These are phyloP conservation scores for Seiridium unicorne DNA, from an alignment of 2,329 filamentous ascomycete genomes.

Conservation along the genomic window DNA sequence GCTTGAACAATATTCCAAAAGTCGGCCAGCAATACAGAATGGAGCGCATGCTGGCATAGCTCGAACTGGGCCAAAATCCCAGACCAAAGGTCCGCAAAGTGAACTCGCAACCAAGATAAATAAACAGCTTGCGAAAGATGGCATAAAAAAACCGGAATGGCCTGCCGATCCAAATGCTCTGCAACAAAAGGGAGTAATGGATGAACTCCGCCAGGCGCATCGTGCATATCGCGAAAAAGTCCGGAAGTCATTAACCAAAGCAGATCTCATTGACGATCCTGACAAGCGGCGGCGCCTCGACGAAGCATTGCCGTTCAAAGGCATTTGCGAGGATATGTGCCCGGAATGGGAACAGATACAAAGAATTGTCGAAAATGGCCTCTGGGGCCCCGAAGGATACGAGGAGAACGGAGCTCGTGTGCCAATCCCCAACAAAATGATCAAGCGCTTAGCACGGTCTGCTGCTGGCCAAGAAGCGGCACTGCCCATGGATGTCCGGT, in stretches of 20 bases:
- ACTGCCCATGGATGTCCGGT: conserved; percentile 66
- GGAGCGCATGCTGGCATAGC: not conserved
- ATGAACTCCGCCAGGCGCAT: conserved; percentile 53
- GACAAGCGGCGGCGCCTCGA: conserved; percentile 60
- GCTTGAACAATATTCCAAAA: not conserved
- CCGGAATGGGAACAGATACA: conserved; percentile 65
- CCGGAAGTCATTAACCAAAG: conserved; percentile 56
- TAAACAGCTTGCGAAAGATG: conserved; percentile 52
- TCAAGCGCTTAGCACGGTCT: conserved; percentile 66
- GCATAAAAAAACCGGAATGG: conserved; percentile 54
- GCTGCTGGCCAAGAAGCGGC: conserved; percentile 68
- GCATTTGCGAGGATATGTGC: conserved; percentile 69
- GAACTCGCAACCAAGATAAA: conserved; percentile 47
- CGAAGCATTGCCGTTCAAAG: conserved; percentile 66
- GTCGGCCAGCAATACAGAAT: not conserved
- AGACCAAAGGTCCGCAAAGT: not conserved
- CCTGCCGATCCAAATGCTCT: conserved; percentile 53
- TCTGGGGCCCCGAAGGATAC: conserved; percentile 55
- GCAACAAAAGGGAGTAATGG: conserved; percentile 48
- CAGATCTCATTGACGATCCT: conserved; percentile 63
- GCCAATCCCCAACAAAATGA: conserved; percentile 54
- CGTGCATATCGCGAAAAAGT: conserved; percentile 57
- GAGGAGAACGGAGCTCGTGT: conserved; percentile 37
- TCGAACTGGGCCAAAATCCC: not conserved
- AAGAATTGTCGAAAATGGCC: conserved; percentile 60